Percentiles rank a stretch among this genome's conserved stretches.
These are phyloP conservation scores for Collybiopsis luxurians DNA, from an alignment of 768 basidiomycete genomes.

Conservation along the genomic window DNA sequence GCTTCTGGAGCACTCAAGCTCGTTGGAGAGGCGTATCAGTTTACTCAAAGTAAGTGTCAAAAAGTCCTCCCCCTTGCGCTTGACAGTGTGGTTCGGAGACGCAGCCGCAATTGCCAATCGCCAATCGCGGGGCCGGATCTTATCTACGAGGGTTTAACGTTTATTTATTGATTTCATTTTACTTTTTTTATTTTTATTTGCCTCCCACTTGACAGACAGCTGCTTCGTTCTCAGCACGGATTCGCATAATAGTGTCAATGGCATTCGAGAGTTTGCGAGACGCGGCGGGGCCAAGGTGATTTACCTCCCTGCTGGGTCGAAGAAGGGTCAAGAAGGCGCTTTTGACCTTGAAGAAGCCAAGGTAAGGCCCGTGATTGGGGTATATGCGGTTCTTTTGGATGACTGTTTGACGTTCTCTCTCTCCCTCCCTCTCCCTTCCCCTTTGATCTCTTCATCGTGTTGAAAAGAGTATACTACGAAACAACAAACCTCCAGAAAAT, in stretches of 20 bases:
- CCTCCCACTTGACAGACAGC: conserved; percentile 34
- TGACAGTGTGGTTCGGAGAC: too few species aligned
- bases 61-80: conserved; percentile 76
- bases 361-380: conserved; percentile 33
- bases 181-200: too few species aligned
- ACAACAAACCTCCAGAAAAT: background rate
- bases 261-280: conserved; percentile 70
- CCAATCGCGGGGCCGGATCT: too few species aligned
- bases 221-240: conserved; percentile 69
- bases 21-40: conserved; percentile 79
- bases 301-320: conserved; percentile 63
- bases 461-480: background rate
- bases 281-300: conserved; percentile 51
- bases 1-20: conserved; percentile 79
- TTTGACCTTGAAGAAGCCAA: conserved; percentile 56
- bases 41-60: conserved; percentile 49
- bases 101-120: too few species aligned
- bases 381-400: conserved; percentile 19
- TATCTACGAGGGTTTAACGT: too few species aligned
- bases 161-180: too few species aligned
- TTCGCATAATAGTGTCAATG: conserved; percentile 84
- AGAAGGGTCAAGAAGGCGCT: conserved; percentile 43
- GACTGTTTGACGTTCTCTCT: too few species aligned
- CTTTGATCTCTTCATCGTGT: background rate
- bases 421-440: conserved; percentile 23